phyloP scores from a whole-genome alignment of 768 basidiomycete genomes.

The Mycena albidolilacea region DNA sequence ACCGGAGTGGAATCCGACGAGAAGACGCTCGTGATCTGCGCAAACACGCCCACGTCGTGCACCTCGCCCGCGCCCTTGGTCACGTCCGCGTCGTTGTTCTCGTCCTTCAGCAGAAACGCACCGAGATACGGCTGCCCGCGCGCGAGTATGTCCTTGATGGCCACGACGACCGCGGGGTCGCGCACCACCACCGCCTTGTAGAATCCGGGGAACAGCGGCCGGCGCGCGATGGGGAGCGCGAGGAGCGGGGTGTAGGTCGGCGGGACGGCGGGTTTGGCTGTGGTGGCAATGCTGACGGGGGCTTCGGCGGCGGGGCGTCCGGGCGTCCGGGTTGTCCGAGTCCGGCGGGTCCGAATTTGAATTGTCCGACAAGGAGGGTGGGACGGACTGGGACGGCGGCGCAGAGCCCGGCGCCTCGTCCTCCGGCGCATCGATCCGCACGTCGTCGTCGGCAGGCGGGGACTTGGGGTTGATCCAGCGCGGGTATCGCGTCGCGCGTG shows the following conservation, averaged over 20 bases:
- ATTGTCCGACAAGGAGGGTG: slow-evolving; percentile 55
- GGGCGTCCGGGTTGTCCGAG: slow-evolving; percentile 47
- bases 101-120: slow-evolving; percentile 96
- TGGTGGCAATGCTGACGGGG: slow-evolving; percentile 57
- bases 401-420: slow-evolving; percentile 39
- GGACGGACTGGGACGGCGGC: slow-evolving; percentile 48
- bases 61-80: slow-evolving; percentile 92
- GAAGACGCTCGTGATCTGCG: slow-evolving; percentile 96
- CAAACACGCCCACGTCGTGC: slow-evolving; percentile 95
- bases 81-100: slow-evolving; percentile 91
- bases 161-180: slow-evolving; percentile 91
- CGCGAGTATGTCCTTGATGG: slow-evolving; percentile 96
- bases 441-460: slow-evolving; percentile 39
- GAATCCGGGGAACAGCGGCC: slow-evolving; percentile 97
- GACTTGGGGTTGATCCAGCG: slow-evolving; percentile 58
- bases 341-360: no score
- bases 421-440: slow-evolving; percentile 39
- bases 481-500: slow-evolving; percentile 50
- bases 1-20: slow-evolving; percentile 53
- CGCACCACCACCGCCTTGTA: slow-evolving; percentile 98
- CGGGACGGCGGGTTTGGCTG: slow-evolving; percentile 90
- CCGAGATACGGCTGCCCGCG: slow-evolving; percentile 98
- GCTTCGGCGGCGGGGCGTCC: slow-evolving; percentile 45
- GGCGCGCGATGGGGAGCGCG: slow-evolving; percentile 93
- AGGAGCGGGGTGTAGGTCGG: slow-evolving; percentile 95